A percentile compares a stretch with the other conserved stretches of the same genome.
phyloP scores from a whole-genome alignment of 352 stramenopile species.

The Pythium apleroticum region DNA sequence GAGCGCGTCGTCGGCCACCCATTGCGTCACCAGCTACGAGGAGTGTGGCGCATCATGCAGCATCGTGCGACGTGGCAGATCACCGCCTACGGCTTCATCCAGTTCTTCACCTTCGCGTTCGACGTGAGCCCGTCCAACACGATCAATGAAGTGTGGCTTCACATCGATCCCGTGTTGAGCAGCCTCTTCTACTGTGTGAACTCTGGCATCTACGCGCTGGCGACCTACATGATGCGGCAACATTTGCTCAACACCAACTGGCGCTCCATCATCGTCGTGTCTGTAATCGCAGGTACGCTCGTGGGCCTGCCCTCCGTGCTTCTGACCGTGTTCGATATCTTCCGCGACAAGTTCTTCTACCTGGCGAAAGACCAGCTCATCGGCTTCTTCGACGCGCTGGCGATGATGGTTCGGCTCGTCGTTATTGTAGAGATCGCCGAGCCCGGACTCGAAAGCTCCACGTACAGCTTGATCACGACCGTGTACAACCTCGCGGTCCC shows the following conservation, averaged over 20 bases:
- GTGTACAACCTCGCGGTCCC: conserved; percentile 74
- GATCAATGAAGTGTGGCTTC: conserved; percentile 59
- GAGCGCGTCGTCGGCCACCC: conserved; percentile 27
- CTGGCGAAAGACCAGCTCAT: conserved; percentile 48
- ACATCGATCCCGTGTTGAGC: conserved; percentile 61
- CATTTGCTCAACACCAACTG: conserved; percentile 63
- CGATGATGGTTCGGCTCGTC: conserved; percentile 76
- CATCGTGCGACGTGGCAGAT: conserved; percentile 74
- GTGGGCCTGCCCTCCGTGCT: conserved; percentile 42
- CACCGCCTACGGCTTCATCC: conserved; percentile 62
- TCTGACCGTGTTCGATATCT: conserved; percentile 58
- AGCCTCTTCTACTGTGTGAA: conserved; percentile 60
- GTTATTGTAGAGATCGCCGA: conserved; percentile 80
- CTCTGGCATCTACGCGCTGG: conserved; percentile 51
- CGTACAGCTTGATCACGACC: conserved; percentile 75
- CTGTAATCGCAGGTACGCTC: conserved; percentile 42
- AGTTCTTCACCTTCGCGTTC: conserved; percentile 65
- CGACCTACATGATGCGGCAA: conserved; percentile 54
- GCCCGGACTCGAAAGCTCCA: conserved; percentile 71
- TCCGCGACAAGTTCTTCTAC: conserved; percentile 67
- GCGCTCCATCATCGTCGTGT: conserved; percentile 49
- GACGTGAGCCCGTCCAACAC: conserved; percentile 51
- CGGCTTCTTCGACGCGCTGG: conserved; percentile 61
- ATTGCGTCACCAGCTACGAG: conserved; percentile 34
- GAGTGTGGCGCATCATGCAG: conserved; percentile 61